Base-by-base conservation (phyloP, 768 basidiomycete species). In the Paxillus involutus region DNA sequence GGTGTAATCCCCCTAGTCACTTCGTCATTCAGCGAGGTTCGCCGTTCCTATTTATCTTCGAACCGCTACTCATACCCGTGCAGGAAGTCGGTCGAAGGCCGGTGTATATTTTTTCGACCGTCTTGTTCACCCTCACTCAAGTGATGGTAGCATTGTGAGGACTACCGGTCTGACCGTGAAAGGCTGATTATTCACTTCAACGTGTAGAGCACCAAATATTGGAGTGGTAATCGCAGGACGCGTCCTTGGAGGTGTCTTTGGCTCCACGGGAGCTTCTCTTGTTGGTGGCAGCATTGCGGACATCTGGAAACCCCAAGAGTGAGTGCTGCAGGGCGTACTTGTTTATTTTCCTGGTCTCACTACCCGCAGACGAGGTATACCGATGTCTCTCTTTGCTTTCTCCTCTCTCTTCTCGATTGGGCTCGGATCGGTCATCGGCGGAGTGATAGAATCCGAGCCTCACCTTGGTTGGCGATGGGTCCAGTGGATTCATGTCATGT, bases 401-500 rank as follows among this genome's bases (percentile, higher is more conserved):
- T 69, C 74, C 2, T 83, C 84, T 0, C 59, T 91, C 14, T 80
- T 77, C 8, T 78, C 80, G 0, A 80, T 81, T 0, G 87, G 83
- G 0, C 41, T 91, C 2, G 90, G 86, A 6, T 83, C 89, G 0
- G 68, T 86, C 0, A 69, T 78, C 4, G 81, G 82, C 26, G 85
- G 84, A 9, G 86, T 84, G 78, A 76, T 89, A 33, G 81, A 89
- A 61, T 75, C 80, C 57, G 80, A 80, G 55, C 70, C 74, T 0
- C 71, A 71, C 30, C 70, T 91, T 6, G 76, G 76, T 56, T 92
- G 90, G 89, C 73, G 89, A 37, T 91, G 90, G 88, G 87, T 93
- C 17, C 82, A 89, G 62, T 92, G 89, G 89, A 76, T 91, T 12
- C 82, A 85, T 54, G 69, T 82, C 63, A 86, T 86, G 85, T 82